A percentile compares a stretch with the other conserved stretches of the same genome.
Conservation (phyloP, 1,139 yeast genomes). For the Diutina sp. region DNA sequence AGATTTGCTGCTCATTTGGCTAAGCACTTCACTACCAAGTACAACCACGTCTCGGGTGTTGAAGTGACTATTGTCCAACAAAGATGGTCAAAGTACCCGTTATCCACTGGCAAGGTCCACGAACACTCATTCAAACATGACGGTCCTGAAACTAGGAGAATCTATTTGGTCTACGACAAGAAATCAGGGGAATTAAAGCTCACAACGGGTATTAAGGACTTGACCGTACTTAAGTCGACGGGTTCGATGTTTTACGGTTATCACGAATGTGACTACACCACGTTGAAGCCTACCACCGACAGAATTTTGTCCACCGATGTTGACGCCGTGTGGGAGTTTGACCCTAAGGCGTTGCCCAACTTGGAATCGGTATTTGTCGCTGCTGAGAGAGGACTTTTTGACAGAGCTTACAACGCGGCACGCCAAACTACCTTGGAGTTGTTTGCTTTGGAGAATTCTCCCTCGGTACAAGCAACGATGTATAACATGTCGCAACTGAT, state of each 20-base stretch:
- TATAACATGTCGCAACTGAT: conserved; percentile 77
- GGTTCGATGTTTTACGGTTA: conserved; percentile 88
- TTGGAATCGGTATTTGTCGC: conserved; percentile 36
- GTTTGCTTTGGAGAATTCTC: conserved; percentile 76
- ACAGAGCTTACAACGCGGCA: conserved; percentile 45
- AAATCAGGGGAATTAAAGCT: conserved; percentile 37
- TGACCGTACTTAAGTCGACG: conserved; percentile 86
- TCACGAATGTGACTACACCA: conserved; percentile 79
- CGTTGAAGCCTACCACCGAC: conserved; percentile 69
- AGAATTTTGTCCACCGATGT: conserved; percentile 83
- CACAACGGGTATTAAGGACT: conserved; percentile 60
- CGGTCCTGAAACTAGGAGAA: conserved; percentile 68
- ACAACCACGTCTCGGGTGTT: conserved; percentile 62
- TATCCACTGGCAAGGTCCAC: conserved; percentile 47
- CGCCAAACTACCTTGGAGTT: conserved; percentile 58
- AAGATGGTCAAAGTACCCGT: conserved; percentile 37
- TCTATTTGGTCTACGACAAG: conserved; percentile 39
- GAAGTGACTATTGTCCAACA: conserved; percentile 57
- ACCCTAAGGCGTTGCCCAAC: conserved; percentile 25
- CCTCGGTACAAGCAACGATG: conserved; percentile 94
- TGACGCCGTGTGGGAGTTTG: conserved; percentile 63
- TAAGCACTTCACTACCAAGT: conserved; percentile 64
- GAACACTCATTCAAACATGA: conserved; percentile 77
- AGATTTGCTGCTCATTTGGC: conserved; percentile 79
- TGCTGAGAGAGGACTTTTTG: conserved; percentile 57